Evolutionary conservation across 2,329 filamentous ascomycete genomes (phyloP), one percentile per base, ranked within the genome.

Genomic region (Trichophyton equinum): DNA sequence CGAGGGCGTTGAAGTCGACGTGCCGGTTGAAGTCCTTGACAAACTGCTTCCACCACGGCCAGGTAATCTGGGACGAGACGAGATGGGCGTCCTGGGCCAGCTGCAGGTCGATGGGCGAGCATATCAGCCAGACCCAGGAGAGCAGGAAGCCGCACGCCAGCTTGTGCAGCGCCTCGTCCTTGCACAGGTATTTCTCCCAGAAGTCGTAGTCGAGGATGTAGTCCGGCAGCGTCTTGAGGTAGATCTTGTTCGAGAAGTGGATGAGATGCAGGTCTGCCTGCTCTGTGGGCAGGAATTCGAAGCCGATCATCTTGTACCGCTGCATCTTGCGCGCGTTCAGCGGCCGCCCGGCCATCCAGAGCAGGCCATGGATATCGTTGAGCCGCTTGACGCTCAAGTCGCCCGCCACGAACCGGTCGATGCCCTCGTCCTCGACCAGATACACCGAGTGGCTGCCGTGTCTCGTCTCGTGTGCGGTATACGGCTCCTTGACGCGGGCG

Each of bases 121-220:
- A 59, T 49, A 79, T 70, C 5, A 79, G 68, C 68, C 73, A 74
- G 11, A 67, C 63, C 62, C 78, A 79, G 1, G 75, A 74, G 1
- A 73, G 68, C 0, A 79, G 63, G 59, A 77, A 72, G 1, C 76
- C 76, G 33, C 66, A 68, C 1, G 73, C 74, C 7, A 63, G 66
- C 8, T 61, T 58, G 47, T 70, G 66, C 22, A 75, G 61, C 1
- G 59, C 61, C 11, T 62, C 53, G 36, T 66, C 51, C 1, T 60
- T 27, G 59, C 68, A 70, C 42, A 70, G 61, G 27, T 66, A 62
- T 36, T 49, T 30, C 36, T 15, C 44, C 68, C 69, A 70, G 61
- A 68, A 68, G 4, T 61, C 40, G 20, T 64, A 59, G 20, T 62
- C 57, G n/a, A 71, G 61, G 0, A 71, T 58, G 51, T 64, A 70